Evolutionary conservation across 2,329 filamentous ascomycete genomes (phyloP), one percentile per base, ranked within the genome.

Genomic region (Cladobotryum protrusum): DNA sequence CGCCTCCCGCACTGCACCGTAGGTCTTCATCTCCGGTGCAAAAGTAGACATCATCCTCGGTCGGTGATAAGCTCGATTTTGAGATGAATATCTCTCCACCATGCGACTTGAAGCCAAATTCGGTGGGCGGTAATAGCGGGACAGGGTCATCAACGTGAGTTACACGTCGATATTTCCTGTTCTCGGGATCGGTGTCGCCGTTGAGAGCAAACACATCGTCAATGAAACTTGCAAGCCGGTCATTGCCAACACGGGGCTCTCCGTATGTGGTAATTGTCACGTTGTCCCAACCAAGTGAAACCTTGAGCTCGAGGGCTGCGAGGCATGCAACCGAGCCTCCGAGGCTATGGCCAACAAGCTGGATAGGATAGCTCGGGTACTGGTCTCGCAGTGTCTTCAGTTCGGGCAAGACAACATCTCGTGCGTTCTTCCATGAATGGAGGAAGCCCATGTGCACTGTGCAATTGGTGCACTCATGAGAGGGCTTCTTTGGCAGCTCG

Each of bases 361-460:
- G 83, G 13, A 97, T 71, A 37, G 82, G 72, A 60, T 95, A 92
- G 19, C 79, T 71, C 0, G 87, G 87, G 61, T 92, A 79, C 39
- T 78, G 70, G 14, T 72, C 64, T 19, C 78, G 72, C 5, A 88
- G 72, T 5, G 72, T 68, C 48, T 80, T 72, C 4, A 99, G 70
- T 24, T 83, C 72, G 0, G 85, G 79, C 14, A 96, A 66, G 24
- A 99, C 81, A 2, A 78, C 70, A 29, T 77, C 71, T 44, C 89
- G 80, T 0, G 91, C 87, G 61, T 84, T 82, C 45, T 78, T 73
- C 92, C 93, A 99, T 1, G 89, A 91, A 14, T 79, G 76, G 63
- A 93, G 80, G 68, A 99, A 99, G 15, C 93, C 93, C 53, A 82
- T 83, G 65, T 99, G 93, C 1, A 97, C 92, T 5, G 88, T 95